Conservation (phyloP, 2,329 filamentous ascomycete genomes). For the Triangularia verruculosa region DNA sequence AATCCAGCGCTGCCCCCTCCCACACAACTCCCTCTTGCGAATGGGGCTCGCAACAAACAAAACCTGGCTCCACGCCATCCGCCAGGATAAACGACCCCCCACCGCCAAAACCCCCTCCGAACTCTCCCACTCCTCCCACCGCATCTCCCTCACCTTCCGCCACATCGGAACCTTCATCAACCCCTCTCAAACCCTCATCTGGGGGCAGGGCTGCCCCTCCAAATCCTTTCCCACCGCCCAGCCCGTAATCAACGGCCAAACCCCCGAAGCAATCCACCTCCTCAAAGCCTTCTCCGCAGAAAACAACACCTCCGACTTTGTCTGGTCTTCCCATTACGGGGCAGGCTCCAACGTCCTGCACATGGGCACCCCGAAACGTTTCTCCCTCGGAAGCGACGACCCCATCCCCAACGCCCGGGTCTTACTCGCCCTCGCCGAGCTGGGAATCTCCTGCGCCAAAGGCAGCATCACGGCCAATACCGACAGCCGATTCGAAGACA, state of each 20-base stretch:
- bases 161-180: constrained; percentile 82
- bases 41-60: constrained; percentile 80
- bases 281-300: constrained; percentile 79
- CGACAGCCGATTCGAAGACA: constrained; percentile 53
- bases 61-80: constrained; percentile 89
- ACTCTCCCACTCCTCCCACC: constrained; percentile 67
- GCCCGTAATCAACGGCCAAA: constrained; percentile 66
- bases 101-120: constrained; percentile 68
- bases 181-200: constrained; percentile 64
- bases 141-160: constrained; percentile 90
- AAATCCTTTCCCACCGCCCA: constrained; percentile 62
- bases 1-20: constrained; percentile 67
- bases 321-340: constrained; percentile 76
- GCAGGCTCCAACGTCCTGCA: constrained; percentile 81
- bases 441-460: constrained; percentile 45
- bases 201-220: constrained; percentile 82
- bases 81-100: constrained; percentile 72
- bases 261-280: constrained; percentile 62
- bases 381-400: constrained; percentile 42
- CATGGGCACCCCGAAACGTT: constrained; percentile 49
- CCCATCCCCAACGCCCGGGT: constrained; percentile 48
- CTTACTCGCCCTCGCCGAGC: constrained; percentile 48
- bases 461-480: constrained; percentile 36
- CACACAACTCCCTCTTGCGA: constrained; percentile 84
- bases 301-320: constrained; percentile 70